Conservation (phyloP, 331 rosid genomes). For the Malus hybrid region DNA sequence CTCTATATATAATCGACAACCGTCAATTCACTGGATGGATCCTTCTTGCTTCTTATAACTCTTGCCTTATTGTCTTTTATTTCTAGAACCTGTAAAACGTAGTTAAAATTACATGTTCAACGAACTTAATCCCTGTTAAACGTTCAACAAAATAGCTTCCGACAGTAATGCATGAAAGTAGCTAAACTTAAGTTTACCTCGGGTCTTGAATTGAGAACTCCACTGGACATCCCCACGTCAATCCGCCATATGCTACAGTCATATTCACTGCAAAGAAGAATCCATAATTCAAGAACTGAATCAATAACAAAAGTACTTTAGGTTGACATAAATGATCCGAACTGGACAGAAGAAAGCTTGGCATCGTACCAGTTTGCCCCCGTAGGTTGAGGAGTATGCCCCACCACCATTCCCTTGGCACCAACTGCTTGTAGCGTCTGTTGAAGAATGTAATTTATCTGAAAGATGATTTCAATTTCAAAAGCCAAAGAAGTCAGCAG, state of each 20-base stretch:
- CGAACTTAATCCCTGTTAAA: background rate
- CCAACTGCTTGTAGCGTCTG: conserved; percentile 79
- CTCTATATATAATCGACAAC: conserved; percentile 45
- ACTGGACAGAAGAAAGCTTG: background rate
- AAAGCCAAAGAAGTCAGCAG: conserved; percentile 9
- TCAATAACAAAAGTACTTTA: background rate
- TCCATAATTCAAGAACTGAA: background rate
- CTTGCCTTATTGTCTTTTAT: conserved; percentile 56
- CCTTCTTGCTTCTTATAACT: conserved; percentile 62
- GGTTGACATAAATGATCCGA: background rate
- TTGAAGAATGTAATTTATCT: conserved; percentile 68
- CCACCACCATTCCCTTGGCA: conserved; percentile 93
- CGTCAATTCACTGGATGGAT: conserved; percentile 41
- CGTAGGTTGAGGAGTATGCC: conserved; percentile 89
- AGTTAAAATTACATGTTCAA: conserved; percentile 5
- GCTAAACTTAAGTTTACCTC: conserved; percentile 51
- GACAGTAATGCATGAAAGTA: background rate
- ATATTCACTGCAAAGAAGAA: conserved; percentile 55
- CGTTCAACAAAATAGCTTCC: background rate
- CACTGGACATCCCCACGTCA: conserved; percentile 96
- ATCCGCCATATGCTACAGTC: conserved; percentile 94
- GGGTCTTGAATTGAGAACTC: conserved; percentile 87
- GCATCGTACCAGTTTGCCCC: conserved; percentile 74
- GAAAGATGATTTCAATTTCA: conserved; percentile 18
- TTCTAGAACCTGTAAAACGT: conserved; percentile 64